A percentile compares a stretch with the other conserved stretches of the same genome.
Conservation (phyloP, 2,329 filamentous ascomycete species). For the Calonectria ilicicola region DNA sequence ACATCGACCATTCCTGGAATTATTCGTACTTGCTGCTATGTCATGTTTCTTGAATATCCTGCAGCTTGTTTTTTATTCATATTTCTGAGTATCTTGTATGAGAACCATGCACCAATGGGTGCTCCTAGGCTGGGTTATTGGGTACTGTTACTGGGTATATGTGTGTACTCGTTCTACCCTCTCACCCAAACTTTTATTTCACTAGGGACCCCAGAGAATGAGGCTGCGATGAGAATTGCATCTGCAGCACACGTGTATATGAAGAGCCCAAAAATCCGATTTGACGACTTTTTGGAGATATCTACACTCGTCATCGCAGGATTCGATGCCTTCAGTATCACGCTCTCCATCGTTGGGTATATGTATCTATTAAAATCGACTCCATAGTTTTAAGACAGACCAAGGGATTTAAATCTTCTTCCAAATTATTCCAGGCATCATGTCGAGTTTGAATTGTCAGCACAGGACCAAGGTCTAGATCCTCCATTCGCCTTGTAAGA, state of each 20-base stretch:
- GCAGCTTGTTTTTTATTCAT: not conserved
- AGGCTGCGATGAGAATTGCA: not conserved
- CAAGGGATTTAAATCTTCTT: no score
- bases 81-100: not conserved
- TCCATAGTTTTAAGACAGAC: no score
- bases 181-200: not conserved
- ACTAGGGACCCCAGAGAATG: not conserved
- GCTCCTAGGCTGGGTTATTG: not conserved
- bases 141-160: not conserved
- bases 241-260: not conserved
- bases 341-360: not conserved
- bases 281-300: not conserved
- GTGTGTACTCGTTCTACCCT: not conserved
- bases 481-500: constrained; percentile 48
- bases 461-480: constrained; percentile 48
- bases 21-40: not conserved
- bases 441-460: not conserved
- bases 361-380: no score
- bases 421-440: not conserved
- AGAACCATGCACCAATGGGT: not conserved
- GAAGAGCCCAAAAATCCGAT: not conserved
- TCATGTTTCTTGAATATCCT: not conserved
- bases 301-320: not conserved
- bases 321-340: not conserved
- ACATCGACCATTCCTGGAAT: not conserved